phyloP scores from a whole-genome alignment of 257 asterid species.

The Nicotiana knightiana region DNA sequence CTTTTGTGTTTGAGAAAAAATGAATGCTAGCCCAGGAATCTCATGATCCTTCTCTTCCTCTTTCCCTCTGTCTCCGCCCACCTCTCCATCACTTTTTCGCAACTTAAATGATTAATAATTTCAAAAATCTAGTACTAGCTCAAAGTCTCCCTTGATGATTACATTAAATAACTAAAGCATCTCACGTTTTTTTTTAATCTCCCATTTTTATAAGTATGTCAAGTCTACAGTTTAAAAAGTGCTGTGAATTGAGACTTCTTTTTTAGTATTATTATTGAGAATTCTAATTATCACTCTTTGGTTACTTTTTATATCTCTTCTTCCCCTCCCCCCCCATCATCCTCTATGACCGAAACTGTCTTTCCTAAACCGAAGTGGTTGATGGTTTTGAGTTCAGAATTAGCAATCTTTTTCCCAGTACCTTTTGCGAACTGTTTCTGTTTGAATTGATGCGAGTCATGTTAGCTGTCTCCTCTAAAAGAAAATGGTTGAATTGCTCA shows the following conservation, averaged over 20 bases:
- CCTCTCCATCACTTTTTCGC: slow-evolving; percentile 24
- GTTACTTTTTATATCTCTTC: background rate
- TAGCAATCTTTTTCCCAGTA: background rate
- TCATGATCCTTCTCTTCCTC: slow-evolving; percentile 19
- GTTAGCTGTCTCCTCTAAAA: slow-evolving; percentile 3
- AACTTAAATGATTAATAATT: slow-evolving; percentile 28
- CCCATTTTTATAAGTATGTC: background rate
- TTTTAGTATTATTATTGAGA: background rate
- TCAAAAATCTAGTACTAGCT: too few relatives aligned
- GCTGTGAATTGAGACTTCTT: background rate
- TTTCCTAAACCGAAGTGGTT: background rate
- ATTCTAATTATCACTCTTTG: background rate
- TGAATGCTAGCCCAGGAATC: slow-evolving; percentile 19
- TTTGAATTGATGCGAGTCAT: background rate
- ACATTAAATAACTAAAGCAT: background rate
- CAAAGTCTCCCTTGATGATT: background rate
- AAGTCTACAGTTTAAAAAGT: background rate
- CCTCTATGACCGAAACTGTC: background rate
- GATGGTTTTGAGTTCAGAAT: background rate
- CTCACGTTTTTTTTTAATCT: background rate
- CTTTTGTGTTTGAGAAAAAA: background rate
- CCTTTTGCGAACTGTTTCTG: background rate
- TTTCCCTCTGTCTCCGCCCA: slow-evolving; percentile 17
- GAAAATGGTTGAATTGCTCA: slow-evolving; percentile 6
- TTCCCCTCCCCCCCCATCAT: background rate